A percentile compares a stretch with the other conserved stretches of the same genome.
phyloP scores from a whole-genome alignment of 225 moss, liverwort and hornwort species.

The Physcomitrium patens region DNA sequence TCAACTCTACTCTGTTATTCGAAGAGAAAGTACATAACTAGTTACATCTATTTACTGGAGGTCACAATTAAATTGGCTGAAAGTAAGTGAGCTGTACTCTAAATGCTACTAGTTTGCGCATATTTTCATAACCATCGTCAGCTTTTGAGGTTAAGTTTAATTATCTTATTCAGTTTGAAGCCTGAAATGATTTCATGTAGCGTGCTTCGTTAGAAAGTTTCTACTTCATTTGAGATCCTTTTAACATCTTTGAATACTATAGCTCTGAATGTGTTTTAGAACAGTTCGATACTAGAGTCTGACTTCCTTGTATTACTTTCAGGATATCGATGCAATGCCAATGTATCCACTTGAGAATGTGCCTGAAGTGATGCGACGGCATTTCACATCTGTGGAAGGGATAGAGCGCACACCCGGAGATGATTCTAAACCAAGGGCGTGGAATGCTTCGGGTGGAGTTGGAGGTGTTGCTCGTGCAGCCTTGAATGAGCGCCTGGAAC shows the following conservation, averaged over 20 bases:
- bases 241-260: constrained; percentile 17
- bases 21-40: not conserved
- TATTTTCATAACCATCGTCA: not conserved
- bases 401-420: constrained; percentile 61
- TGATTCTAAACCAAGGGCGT: constrained; percentile 59
- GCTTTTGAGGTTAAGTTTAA: constrained; percentile 6
- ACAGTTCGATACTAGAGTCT: not conserved
- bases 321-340: constrained; percentile 99
- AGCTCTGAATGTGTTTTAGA: constrained; percentile 5
- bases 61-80: constrained; percentile 12
- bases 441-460: constrained; percentile 59
- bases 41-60: not conserved
- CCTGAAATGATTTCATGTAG: not conserved
- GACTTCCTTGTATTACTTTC: constrained; percentile 26
- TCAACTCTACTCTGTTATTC: constrained; percentile 17
- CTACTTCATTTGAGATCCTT: constrained; percentile 15
- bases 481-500: constrained; percentile 87
- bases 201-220: not conserved
- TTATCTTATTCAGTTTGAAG: not conserved
- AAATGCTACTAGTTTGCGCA: not conserved
- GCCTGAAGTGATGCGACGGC: constrained; percentile 92
- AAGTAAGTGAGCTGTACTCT: not conserved
- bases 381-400: constrained; percentile 69
- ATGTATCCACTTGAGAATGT: constrained; percentile 91
- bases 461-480: constrained; percentile 91